These are phyloP conservation scores for Glaciozyma antarctica DNA, from an alignment of 768 basidiomycete species.

Conservation along the genomic window DNA sequence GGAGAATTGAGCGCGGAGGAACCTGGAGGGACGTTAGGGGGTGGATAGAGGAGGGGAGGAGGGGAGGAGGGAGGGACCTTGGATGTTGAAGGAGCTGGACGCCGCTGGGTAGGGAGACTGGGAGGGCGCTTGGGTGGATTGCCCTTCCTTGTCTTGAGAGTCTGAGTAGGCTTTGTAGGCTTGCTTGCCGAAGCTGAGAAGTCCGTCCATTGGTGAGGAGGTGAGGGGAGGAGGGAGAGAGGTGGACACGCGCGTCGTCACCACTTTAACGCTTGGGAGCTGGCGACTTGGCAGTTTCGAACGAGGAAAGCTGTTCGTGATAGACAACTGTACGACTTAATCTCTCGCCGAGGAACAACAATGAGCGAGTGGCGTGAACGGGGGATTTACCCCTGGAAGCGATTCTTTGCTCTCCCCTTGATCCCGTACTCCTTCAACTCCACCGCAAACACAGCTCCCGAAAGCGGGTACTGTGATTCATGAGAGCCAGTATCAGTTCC, in stretches of 20 bases:
- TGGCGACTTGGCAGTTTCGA: background rate
- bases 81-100: too few species aligned
- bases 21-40: background rate
- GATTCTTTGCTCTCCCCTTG: background rate
- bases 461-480: too few species aligned
- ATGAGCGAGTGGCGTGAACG: background rate
- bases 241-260: background rate
- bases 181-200: constrained; percentile 19
- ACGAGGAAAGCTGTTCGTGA: background rate
- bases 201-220: constrained; percentile 3
- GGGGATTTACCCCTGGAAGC: background rate
- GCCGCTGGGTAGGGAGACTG: too few species aligned
- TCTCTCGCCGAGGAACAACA: background rate
- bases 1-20: constrained; percentile 5
- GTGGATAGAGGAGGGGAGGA: background rate
- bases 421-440: background rate
- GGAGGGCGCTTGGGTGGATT: background rate
- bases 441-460: constrained; percentile 9
- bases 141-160: background rate
- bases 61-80: too few species aligned
- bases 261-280: background rate
- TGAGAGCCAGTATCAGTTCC: too few species aligned
- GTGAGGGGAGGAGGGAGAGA: background rate
- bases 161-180: background rate
- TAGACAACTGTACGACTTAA: too few species aligned